Evolutionary conservation across 2,329 filamentous ascomycete species (phyloP).

Genomic region (Nemania bipapillata): DNA sequence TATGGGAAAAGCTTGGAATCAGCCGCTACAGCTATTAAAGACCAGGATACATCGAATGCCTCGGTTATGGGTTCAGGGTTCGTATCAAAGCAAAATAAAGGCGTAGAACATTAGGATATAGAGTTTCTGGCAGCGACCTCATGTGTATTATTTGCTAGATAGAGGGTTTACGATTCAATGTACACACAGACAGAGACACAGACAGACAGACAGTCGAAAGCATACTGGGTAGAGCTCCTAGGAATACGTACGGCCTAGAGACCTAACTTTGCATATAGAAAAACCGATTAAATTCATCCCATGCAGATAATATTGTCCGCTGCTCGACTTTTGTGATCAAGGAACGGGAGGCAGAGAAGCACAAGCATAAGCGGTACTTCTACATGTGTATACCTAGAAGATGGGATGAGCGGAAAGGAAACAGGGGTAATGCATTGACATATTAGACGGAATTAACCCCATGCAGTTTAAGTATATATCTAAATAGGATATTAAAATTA

Average conservation of each 20-base stretch:
- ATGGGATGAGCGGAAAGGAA: background rate
- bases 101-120: conserved; percentile 12
- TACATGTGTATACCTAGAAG: too few relatives aligned
- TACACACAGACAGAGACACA: conserved; percentile 13
- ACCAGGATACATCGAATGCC: background rate
- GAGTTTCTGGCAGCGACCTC: conserved; percentile 9
- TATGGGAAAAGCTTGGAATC: background rate
- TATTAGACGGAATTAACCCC: too few relatives aligned
- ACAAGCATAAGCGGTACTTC: background rate
- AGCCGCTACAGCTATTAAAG: background rate
- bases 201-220: conserved; percentile 6
- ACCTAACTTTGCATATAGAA: conserved; percentile 36
- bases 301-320: background rate
- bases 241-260: conserved; percentile 12
- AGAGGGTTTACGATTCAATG: conserved; percentile 30
- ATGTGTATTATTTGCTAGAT: conserved; percentile 32
- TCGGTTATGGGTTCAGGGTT: background rate
- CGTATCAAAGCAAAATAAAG: conserved; percentile 5
- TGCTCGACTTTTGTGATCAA: background rate
- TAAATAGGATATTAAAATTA: too few relatives aligned
- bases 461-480: too few relatives aligned
- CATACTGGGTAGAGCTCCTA: conserved; percentile 28
- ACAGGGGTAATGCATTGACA: too few relatives aligned
- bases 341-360: background rate
- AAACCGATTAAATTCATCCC: conserved; percentile 6